Conservation (phyloP, 1,139 yeast genomes). For the Protomyces lactucae-debilis region DNA sequence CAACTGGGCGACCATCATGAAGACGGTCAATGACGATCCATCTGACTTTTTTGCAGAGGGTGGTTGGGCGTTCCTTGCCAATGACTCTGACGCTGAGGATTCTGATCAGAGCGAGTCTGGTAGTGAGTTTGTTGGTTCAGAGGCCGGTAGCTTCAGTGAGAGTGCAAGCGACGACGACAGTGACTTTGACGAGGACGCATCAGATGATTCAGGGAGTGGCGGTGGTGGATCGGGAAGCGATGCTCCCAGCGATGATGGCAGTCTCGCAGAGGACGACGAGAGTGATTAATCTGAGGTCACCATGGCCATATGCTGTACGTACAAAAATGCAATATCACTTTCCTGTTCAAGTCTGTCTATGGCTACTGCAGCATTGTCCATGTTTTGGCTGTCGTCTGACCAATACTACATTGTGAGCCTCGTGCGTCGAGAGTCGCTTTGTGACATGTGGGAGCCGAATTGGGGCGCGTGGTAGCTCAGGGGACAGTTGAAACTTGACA, state of each 20-base stretch:
- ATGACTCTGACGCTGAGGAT: slow-evolving; percentile 51
- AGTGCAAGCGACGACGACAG: slow-evolving; percentile 69
- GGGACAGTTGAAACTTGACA: too few species aligned
- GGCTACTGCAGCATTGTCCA: too few species aligned
- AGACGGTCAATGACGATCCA: slow-evolving; percentile 86
- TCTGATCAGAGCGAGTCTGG: slow-evolving; percentile 47
- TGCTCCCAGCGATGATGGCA: slow-evolving; percentile 10
- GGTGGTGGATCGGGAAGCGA: slow-evolving; percentile 14
- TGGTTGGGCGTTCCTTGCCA: slow-evolving; percentile 87
- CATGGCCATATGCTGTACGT: too few species aligned
- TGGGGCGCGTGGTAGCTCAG: too few species aligned
- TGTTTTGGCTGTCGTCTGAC: too few species aligned
- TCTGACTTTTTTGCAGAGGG: slow-evolving; percentile 88
- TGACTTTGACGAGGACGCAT: slow-evolving; percentile 37
- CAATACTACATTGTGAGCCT: too few species aligned
- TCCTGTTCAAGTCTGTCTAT: too few species aligned
- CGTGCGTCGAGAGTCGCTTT: too few species aligned
- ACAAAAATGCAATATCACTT: too few species aligned
- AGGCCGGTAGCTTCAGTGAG: slow-evolving; percentile 59
- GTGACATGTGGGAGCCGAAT: too few species aligned
- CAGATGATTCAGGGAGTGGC: slow-evolving; percentile 36
- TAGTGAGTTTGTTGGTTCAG: slow-evolving; percentile 44
- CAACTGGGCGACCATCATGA: slow-evolving; percentile 95
- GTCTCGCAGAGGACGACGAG: slow-evolving; percentile 21
- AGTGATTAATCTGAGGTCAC: not conserved